phyloP scores from a whole-genome alignment of 108 stramenopile species.

The Cyclotella atomus region DNA sequence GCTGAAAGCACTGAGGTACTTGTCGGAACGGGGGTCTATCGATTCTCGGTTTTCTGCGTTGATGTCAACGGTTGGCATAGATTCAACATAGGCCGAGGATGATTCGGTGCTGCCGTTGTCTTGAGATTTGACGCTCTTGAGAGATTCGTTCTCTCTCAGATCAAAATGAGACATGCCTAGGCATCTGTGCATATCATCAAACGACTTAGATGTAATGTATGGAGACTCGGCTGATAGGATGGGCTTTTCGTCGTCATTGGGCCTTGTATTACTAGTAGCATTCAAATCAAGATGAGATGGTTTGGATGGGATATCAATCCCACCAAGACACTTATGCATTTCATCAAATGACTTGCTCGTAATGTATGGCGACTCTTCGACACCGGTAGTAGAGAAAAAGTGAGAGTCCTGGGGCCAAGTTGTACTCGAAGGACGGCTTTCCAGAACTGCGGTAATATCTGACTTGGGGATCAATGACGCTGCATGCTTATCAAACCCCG shows the following conservation, averaged over 20 bases:
- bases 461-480: slow-evolving; percentile 14
- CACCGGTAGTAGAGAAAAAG: slow-evolving; percentile 30
- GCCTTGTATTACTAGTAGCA: background rate
- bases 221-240: slow-evolving; percentile 2
- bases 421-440: slow-evolving; percentile 23
- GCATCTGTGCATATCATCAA: slow-evolving; percentile 8
- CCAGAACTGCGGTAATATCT: slow-evolving; percentile 10
- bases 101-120: background rate
- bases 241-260: background rate
- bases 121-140: background rate
- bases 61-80: background rate
- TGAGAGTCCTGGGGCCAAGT: slow-evolving; percentile 30
- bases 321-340: slow-evolving; percentile 31
- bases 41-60: background rate
- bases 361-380: slow-evolving; percentile 46
- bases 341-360: slow-evolving; percentile 51
- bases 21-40: background rate
- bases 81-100: background rate
- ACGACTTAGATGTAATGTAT: slow-evolving; percentile 11
- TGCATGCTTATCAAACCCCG: slow-evolving; percentile 46
- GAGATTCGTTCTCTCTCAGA: background rate
- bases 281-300: slow-evolving; percentile 40
- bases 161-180: slow-evolving; percentile 9
- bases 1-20: slow-evolving; percentile 2
- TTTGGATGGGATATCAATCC: slow-evolving; percentile 15